Evolutionary conservation across 129 eudicot species (phyloP).

Genomic region (Flaveria trinervia): DNA sequence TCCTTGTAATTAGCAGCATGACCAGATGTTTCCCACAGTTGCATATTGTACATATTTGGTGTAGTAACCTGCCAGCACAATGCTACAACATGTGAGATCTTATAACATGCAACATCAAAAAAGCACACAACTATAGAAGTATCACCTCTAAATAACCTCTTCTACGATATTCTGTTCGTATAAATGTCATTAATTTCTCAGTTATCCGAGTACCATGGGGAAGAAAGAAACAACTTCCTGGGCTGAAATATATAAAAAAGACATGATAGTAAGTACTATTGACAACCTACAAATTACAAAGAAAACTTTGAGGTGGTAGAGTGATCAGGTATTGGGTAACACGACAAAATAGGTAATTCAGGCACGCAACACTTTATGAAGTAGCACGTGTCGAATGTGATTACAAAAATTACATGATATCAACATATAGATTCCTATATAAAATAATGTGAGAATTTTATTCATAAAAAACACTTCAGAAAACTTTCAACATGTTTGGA

Average conservation of each 20-base stretch:
- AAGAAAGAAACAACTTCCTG: slow-evolving; percentile 93
- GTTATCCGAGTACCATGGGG: slow-evolving; percentile 83
- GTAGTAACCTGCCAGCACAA: slow-evolving; percentile 59
- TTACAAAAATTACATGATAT: background rate
- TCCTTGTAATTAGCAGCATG: slow-evolving; percentile 95
- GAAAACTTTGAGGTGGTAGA: background rate
- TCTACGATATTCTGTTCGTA: slow-evolving; percentile 60
- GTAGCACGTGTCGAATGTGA: background rate
- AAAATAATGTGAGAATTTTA: background rate
- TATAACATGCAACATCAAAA: slow-evolving; percentile 1
- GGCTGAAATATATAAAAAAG: slow-evolving; percentile 51
- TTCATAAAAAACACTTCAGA: background rate
- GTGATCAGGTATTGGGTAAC: background rate
- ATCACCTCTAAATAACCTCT: slow-evolving; percentile 84
- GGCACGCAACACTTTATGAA: background rate
- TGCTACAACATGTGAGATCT: slow-evolving; percentile 17
- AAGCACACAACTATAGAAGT: background rate
- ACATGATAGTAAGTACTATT: background rate
- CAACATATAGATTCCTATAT: background rate
- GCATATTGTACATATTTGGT: slow-evolving; percentile 94
- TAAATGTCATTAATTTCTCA: slow-evolving; percentile 66
- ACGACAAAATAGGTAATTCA: background rate
- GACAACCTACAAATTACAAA: background rate
- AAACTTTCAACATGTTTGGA: background rate
- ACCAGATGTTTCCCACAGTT: slow-evolving; percentile 95